A percentile compares a stretch with the other conserved stretches of the same genome.
Evolutionary conservation across 495 filamentous ascomycete species (phyloP).

Genomic region (Chaetomium cochliodes): DNA sequence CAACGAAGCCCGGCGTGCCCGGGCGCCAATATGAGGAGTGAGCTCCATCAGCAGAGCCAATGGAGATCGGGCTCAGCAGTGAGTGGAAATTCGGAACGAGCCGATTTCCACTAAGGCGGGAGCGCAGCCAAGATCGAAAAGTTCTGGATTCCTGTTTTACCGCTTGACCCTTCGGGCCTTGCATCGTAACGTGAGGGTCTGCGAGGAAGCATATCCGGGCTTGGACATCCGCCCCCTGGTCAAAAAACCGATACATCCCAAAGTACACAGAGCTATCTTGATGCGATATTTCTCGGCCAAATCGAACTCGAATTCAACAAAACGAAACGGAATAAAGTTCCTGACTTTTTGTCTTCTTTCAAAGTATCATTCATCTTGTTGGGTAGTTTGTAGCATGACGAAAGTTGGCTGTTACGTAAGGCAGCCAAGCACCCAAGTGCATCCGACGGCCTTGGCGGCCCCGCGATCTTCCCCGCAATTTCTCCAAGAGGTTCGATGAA

Average conservation of each 20-base stretch:
- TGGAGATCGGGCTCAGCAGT: background rate
- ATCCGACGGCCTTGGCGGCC: background rate
- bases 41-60: background rate
- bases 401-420: background rate
- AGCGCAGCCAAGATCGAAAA: background rate
- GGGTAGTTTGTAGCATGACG: too few species aligned
- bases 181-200: background rate
- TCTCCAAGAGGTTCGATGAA: background rate
- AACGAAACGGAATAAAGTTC: too few species aligned
- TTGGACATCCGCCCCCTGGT: too few species aligned
- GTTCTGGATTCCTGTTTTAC: background rate
- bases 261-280: too few species aligned
- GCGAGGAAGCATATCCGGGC: too few species aligned
- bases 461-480: conserved; percentile 10
- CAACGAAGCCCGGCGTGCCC: conserved; percentile 15
- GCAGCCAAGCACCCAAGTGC: background rate
- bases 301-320: too few species aligned
- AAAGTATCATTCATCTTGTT: too few species aligned
- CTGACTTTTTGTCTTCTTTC: too few species aligned
- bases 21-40: conserved; percentile 7
- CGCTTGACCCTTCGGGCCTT: too few species aligned
- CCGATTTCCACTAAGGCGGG: background rate
- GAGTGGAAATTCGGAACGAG: background rate
- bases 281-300: too few species aligned
- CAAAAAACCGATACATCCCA: too few species aligned